These are phyloP conservation scores for Naganishia friedmannii DNA, from an alignment of 768 basidiomycete genomes.

Conservation along the genomic window DNA sequence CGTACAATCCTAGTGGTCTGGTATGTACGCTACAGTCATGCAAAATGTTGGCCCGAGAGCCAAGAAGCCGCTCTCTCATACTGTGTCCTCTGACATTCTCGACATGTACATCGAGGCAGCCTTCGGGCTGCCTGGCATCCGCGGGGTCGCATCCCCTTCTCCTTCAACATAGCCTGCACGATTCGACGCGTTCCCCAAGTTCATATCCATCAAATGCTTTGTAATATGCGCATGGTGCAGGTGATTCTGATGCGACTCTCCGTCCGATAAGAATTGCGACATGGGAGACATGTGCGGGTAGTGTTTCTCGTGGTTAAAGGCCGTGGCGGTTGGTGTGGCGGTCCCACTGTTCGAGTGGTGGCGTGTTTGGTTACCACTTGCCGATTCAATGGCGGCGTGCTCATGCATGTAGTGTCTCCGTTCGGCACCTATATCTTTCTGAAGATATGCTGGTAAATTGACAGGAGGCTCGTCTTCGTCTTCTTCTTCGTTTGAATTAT, in stretches of 20 bases:
- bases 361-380: neutral
- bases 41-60: too few relatives aligned
- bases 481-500: conserved; percentile 14
- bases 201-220: conserved; percentile 15
- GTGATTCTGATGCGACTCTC: neutral
- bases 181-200: neutral
- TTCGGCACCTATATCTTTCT: conserved; percentile 25
- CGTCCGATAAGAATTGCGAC: neutral
- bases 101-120: neutral
- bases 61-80: too few relatives aligned
- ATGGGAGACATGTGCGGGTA: neutral
- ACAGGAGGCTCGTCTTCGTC: conserved; percentile 21
- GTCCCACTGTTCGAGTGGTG: conserved; percentile 14
- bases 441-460: conserved; percentile 26
- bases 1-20: too few relatives aligned
- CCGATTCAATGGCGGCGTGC: neutral
- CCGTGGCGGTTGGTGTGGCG: conserved; percentile 5
- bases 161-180: conserved; percentile 10
- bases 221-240: conserved; percentile 18
- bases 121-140: conserved; percentile 9
- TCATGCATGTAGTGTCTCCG: conserved; percentile 21
- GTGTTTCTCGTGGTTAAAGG: neutral
- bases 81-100: neutral
- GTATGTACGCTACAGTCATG: too few relatives aligned
- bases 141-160: conserved; percentile 22